Conservation (phyloP, 306 rosid species). For the Carpinus viminea region DNA sequence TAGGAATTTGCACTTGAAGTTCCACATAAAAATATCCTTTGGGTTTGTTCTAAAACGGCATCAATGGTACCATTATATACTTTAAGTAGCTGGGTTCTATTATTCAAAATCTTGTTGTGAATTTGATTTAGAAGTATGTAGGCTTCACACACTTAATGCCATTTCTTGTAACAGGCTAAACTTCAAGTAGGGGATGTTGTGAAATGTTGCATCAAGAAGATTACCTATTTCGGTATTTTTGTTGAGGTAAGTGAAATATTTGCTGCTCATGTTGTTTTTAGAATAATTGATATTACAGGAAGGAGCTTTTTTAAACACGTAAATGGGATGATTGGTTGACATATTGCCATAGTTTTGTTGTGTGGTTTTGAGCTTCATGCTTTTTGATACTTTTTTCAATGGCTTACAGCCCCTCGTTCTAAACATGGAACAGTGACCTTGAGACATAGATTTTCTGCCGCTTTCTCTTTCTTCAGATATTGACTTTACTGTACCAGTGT, state of each 20-base stretch:
- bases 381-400: not conserved
- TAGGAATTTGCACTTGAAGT: not conserved
- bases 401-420: not conserved
- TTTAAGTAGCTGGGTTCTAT: not conserved
- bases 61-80: not conserved
- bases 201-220: slow-evolving; percentile 75
- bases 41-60: not conserved
- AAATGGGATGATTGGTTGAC: slow-evolving; percentile 13
- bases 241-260: slow-evolving; percentile 67
- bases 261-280: slow-evolving; percentile 17
- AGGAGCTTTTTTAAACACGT: slow-evolving; percentile 22
- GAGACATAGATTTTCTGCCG: slow-evolving; percentile 8
- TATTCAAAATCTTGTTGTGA: not conserved
- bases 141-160: slow-evolving; percentile 24
- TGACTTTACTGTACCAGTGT: slow-evolving; percentile 27
- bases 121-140: not conserved
- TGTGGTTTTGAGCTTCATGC: slow-evolving; percentile 11
- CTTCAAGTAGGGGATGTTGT: slow-evolving; percentile 93
- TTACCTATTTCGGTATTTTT: slow-evolving; percentile 88
- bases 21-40: not conserved
- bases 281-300: slow-evolving; percentile 20
- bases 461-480: slow-evolving; percentile 18
- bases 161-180: slow-evolving; percentile 60
- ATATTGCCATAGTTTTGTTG: slow-evolving; percentile 7
- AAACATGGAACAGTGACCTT: slow-evolving; percentile 21